Evolutionary conservation across 768 basidiomycete genomes (phyloP).

Genomic region (Calocybe cyanea): DNA sequence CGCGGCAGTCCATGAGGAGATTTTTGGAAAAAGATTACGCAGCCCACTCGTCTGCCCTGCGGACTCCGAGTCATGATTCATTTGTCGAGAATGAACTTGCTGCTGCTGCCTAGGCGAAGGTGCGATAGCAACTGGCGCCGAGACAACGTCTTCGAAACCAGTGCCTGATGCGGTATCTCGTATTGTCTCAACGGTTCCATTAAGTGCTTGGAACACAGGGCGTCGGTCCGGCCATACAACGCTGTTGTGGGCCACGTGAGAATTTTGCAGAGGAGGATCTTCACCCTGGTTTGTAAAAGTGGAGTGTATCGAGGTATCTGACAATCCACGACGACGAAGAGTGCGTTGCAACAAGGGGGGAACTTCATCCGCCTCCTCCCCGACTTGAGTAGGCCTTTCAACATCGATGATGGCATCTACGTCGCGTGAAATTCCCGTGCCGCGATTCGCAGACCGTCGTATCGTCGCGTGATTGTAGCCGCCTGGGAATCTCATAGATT

Average conservation of each 20-base stretch:
- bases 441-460: constrained; percentile 18
- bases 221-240: constrained; percentile 32
- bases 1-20: constrained; percentile 26
- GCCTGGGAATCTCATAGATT: constrained; percentile 22
- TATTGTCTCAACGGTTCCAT: constrained; percentile 51
- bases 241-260: background rate
- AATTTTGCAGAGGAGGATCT: constrained; percentile 17
- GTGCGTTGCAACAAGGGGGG: constrained; percentile 62
- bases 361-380: constrained; percentile 38
- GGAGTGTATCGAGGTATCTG: constrained; percentile 90
- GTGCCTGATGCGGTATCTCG: constrained; percentile 23
- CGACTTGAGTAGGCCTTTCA: constrained; percentile 28
- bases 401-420: constrained; percentile 79
- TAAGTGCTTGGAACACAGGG: constrained; percentile 52
- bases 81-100: constrained; percentile 6
- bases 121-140: constrained; percentile 14
- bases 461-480: constrained; percentile 7
- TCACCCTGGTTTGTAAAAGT: constrained; percentile 64
- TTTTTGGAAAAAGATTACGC: constrained; percentile 18
- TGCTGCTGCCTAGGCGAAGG: constrained; percentile 11
- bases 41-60: constrained; percentile 9
- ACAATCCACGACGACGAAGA: constrained; percentile 74
- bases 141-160: background rate
- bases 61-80: too few relatives aligned
- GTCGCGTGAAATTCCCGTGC: constrained; percentile 49